A percentile compares a stretch with the other conserved stretches of the same genome.
Evolutionary conservation across 306 rosid species (phyloP).

Genomic region (Abrus precatorius): DNA sequence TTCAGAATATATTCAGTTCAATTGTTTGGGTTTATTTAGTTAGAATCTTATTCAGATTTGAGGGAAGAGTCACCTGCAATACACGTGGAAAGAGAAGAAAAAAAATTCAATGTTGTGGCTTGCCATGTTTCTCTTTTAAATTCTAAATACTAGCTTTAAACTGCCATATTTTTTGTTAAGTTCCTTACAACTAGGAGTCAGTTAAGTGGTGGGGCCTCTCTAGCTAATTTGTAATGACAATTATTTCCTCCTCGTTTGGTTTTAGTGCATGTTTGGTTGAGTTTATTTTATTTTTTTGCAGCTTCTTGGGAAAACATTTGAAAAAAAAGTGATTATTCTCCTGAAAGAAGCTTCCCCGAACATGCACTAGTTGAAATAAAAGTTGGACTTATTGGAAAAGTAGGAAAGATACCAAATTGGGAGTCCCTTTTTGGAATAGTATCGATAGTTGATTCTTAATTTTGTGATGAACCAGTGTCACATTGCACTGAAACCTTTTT

Average conservation of each 20-base stretch:
- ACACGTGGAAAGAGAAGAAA: not conserved
- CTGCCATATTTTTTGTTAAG: not conserved
- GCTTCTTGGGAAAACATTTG: too few relatives aligned
- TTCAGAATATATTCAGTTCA: not conserved
- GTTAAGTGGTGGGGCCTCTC: conserved; percentile 4
- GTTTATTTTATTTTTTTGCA: not conserved
- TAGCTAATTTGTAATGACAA: not conserved
- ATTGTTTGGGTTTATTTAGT: conserved; percentile 14
- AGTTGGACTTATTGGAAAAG: not conserved
- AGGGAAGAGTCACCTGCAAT: not conserved
- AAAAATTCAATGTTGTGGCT: conserved; percentile 1
- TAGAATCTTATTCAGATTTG: conserved; percentile 32
- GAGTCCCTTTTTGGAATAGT: conserved; percentile 9
- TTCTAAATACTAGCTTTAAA: not conserved
- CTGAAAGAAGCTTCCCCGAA: not conserved
- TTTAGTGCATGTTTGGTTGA: not conserved
- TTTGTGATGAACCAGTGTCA: conserved; percentile 19
- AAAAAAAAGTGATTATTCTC: conserved; percentile 5
- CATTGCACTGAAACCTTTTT: not conserved
- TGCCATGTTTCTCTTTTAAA: not conserved
- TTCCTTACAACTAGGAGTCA: not conserved
- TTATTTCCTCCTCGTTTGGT: not conserved
- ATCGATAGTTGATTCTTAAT: conserved; percentile 28
- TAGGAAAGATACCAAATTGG: conserved; percentile 28
- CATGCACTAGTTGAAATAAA: not conserved